Evolutionary conservation across 2,329 filamentous ascomycete species (phyloP).

Genomic region (Ceratocystis colombiana): DNA sequence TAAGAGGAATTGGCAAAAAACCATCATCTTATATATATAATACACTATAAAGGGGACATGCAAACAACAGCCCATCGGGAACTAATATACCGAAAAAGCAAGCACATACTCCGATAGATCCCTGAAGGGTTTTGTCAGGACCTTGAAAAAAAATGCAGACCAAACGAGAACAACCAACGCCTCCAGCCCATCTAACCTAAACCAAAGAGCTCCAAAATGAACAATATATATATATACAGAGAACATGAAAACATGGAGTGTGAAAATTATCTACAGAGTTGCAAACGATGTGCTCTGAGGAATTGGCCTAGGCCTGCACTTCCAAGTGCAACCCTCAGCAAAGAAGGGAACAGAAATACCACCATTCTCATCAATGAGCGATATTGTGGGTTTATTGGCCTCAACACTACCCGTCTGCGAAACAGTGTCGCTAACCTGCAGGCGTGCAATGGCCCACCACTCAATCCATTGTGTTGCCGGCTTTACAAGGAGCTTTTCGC

Average conservation of each 20-base stretch:
- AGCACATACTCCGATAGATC: neutral
- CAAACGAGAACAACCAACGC: neutral
- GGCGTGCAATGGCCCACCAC: conserved; percentile 39
- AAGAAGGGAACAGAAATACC: conserved; percentile 26
- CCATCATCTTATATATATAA: conserved; percentile 15
- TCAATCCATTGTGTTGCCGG: conserved; percentile 52
- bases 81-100: neutral
- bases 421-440: conserved; percentile 4
- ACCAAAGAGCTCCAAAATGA: neutral
- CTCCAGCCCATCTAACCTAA: neutral
- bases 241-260: neutral
- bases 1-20: neutral
- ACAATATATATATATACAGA: conserved; percentile 1
- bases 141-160: neutral
- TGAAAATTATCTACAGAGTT: neutral
- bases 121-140: neutral
- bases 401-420: conserved; percentile 1
- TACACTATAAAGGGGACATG: conserved; percentile 16
- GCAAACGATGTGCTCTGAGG: conserved; percentile 17
- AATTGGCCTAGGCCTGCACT: conserved; percentile 22
- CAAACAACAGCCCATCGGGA: neutral
- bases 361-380: conserved; percentile 19
- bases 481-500: conserved; percentile 40
- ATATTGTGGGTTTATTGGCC: conserved; percentile 13
- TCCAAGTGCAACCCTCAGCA: conserved; percentile 25